These are phyloP conservation scores for Neurospora africana DNA, from an alignment of 495 filamentous ascomycete genomes.

Conservation along the genomic window DNA sequence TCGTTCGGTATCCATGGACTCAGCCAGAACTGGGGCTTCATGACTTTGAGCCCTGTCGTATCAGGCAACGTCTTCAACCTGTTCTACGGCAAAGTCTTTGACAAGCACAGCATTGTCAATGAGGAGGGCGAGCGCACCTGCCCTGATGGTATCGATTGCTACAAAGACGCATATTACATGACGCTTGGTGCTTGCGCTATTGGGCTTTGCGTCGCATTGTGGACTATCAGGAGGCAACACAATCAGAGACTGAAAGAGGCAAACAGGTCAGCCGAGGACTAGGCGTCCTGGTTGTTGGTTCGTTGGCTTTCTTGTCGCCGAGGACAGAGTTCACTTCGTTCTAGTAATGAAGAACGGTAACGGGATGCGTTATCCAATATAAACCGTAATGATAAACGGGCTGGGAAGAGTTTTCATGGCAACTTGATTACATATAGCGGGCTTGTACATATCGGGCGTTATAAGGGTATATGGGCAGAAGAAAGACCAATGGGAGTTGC, in stretches of 20 bases:
- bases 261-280: constrained; percentile 26
- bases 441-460: background rate
- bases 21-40: constrained; percentile 85
- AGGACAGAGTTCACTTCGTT: background rate
- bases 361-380: background rate
- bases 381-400: background rate
- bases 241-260: constrained; percentile 20
- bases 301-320: background rate
- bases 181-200: constrained; percentile 67
- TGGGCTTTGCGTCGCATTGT: constrained; percentile 59
- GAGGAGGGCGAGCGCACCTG: constrained; percentile 64
- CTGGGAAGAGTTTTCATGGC: background rate
- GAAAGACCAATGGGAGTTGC: background rate
- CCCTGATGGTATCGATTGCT: constrained; percentile 69
- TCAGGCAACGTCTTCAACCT: constrained; percentile 88
- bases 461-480: background rate
- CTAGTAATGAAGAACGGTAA: background rate
- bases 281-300: background rate
- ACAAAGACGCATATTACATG: constrained; percentile 67
- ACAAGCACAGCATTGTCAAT: constrained; percentile 61
- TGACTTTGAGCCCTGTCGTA: constrained; percentile 79
- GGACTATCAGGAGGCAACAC: constrained; percentile 63
- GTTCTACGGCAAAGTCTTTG: constrained; percentile 72
- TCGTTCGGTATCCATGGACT: constrained; percentile 86
- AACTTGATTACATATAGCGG: background rate